Conservation (phyloP, 345 rosid genomes). For the Angophora floribunda region DNA sequence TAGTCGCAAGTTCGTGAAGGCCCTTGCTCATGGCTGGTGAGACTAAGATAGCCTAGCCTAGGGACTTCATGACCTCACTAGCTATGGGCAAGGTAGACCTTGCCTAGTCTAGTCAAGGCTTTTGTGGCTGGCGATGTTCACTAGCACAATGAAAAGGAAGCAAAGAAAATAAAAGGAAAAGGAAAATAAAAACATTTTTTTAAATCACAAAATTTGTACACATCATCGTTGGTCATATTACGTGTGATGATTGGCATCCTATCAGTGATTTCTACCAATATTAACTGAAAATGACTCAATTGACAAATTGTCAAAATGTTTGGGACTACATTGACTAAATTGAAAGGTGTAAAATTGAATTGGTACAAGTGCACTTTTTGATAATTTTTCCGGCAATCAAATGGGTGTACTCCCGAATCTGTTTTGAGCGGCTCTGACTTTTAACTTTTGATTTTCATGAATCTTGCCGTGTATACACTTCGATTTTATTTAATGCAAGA, state of each 20-base stretch:
- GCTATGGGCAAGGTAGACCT: background rate
- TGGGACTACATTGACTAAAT: background rate
- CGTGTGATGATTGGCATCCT: too few relatives aligned
- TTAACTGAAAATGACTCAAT: background rate
- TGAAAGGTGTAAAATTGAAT: background rate
- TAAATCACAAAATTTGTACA: too few relatives aligned
- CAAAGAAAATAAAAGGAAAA: background rate
- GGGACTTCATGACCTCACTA: background rate
- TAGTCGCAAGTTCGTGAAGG: background rate
- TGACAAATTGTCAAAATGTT: background rate
- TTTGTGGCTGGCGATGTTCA: background rate
- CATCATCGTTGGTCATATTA: too few relatives aligned
- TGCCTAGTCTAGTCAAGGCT: background rate
- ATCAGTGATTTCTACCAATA: too few relatives aligned
- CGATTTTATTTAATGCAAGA: background rate
- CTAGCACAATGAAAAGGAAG: background rate
- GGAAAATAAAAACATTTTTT: background rate
- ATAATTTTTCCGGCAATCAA: background rate
- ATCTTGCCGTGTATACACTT: background rate
- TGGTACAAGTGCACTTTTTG: too few relatives aligned
- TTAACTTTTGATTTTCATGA: background rate
- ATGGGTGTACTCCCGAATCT: background rate
- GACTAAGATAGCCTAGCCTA: background rate
- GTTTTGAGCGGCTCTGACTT: background rate
- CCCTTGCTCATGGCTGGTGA: background rate